A percentile compares a stretch with the other conserved stretches of the same genome.
Evolutionary conservation across 2,329 filamentous ascomycete genomes (phyloP).

Genomic region (Spiromastix sp.): DNA sequence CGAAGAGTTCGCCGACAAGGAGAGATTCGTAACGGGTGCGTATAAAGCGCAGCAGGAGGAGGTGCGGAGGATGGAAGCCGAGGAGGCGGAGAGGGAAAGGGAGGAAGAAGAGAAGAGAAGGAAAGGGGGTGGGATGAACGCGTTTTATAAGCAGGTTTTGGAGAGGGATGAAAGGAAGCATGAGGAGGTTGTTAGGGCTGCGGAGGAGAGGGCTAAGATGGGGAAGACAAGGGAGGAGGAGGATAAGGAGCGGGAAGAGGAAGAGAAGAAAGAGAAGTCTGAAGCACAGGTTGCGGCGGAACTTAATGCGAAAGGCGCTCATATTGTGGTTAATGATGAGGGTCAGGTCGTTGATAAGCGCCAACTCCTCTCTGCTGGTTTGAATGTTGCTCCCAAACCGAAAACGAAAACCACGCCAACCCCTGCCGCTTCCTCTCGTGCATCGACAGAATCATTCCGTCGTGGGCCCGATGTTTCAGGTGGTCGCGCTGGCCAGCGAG

Average conservation of each 20-base stretch:
- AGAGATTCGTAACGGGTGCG: conserved; percentile 56
- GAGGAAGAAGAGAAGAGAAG: conserved; percentile 41
- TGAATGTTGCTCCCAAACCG: conserved; percentile 50
- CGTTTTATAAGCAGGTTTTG: conserved; percentile 51
- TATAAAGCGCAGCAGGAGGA: conserved; percentile 58
- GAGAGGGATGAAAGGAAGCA: conserved; percentile 48
- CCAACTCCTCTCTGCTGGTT: conserved; percentile 49
- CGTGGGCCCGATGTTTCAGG: conserved; percentile 20
- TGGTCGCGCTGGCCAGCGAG: conserved; percentile 36
- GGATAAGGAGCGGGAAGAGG: conserved; percentile 17
- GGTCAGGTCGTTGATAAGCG: conserved; percentile 55
- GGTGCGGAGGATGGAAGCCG: conserved; percentile 45
- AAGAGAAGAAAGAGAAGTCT: conserved; percentile 30
- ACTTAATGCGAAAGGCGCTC: conserved; percentile 40
- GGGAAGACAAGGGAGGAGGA: conserved; percentile 14
- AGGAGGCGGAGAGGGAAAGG: conserved; percentile 44
- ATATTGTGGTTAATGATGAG: conserved; percentile 52
- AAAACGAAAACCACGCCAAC: conserved; percentile 24
- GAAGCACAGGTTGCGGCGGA: conserved; percentile 48
- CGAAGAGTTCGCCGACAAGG: conserved; percentile 57
- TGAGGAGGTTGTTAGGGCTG: conserved; percentile 46
- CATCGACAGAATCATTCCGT: background rate
- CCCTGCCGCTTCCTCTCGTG: conserved; percentile 8
- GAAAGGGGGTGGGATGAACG: conserved; percentile 46
- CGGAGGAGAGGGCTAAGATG: conserved; percentile 31